Evolutionary conservation across 352 stramenopile species (phyloP).

Genomic region (Phytophthora pistaciae): DNA sequence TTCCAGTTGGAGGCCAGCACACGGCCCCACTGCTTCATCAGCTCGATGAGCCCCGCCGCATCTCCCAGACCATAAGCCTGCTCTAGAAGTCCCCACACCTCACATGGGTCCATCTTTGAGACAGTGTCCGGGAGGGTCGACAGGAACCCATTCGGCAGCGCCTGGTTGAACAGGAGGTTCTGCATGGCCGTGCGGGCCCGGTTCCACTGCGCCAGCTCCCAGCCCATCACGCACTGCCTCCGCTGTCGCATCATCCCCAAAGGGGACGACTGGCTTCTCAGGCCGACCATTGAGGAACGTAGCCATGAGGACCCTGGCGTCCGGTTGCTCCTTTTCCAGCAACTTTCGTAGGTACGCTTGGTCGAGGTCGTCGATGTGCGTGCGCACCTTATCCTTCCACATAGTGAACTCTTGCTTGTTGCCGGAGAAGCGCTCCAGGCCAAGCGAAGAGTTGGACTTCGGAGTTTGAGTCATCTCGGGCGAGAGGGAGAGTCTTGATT

Average conservation of each 20-base stretch:
- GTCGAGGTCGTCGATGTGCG: neutral
- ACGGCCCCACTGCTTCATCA: neutral
- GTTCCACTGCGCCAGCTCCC: neutral
- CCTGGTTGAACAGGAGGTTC: neutral
- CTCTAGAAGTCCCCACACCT: neutral
- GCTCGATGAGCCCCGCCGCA: neutral
- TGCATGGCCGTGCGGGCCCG: neutral
- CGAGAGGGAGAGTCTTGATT: no score
- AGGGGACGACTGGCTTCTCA: neutral
- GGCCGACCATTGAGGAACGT: neutral
- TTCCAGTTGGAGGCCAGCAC: neutral
- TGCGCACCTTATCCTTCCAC: neutral
- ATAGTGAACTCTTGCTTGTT: neutral
- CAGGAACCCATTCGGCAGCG: neutral
- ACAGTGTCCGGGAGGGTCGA: neutral
- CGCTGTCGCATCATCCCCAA: neutral
- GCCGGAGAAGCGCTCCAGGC: neutral
- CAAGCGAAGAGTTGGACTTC: neutral
- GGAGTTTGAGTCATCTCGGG: no score
- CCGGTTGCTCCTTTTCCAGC: neutral
- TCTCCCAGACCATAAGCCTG: neutral
- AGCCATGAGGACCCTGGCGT: neutral
- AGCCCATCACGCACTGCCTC: neutral
- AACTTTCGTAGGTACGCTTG: neutral
- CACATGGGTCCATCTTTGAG: neutral